Conservation (phyloP, 352 stramenopile genomes). For the Phytopythium chamaehyphon region DNA sequence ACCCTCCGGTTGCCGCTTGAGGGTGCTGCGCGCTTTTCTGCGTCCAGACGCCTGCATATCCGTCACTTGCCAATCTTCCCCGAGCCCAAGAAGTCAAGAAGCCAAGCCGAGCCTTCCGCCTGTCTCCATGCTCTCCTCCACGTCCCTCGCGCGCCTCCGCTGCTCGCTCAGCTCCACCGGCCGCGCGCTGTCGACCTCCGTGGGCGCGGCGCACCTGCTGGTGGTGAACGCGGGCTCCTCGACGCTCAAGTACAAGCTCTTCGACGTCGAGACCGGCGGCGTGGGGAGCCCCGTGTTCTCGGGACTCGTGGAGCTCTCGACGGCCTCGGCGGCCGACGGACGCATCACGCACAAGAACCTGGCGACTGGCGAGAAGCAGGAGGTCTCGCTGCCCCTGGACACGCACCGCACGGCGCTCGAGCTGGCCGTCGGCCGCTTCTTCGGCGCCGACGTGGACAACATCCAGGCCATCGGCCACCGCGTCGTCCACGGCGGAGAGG, state of each 20-base stretch:
- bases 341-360: conserved; percentile 68
- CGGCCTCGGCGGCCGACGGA: conserved; percentile 44
- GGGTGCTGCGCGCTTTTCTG: too few species aligned
- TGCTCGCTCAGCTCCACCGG: conserved; percentile 8
- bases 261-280: conserved; percentile 29
- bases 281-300: conserved; percentile 63
- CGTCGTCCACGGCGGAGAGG: conserved; percentile 84
- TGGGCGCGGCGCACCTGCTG: conserved; percentile 32
- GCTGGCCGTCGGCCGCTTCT: conserved; percentile 54
- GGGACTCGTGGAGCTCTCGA: conserved; percentile 76
- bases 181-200: conserved; percentile 24
- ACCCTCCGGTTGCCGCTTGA: too few species aligned
- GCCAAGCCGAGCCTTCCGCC: too few species aligned
- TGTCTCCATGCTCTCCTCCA: conserved; percentile 2
- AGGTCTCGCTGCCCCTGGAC: conserved; percentile 43
- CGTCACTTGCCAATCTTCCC: too few species aligned
- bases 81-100: too few species aligned
- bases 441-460: conserved; percentile 38
- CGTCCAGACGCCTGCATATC: too few species aligned
- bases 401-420: conserved; percentile 61
- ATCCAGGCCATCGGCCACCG: conserved; percentile 83
- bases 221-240: conserved; percentile 81
- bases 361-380: conserved; percentile 38
- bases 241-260: conserved; percentile 87
- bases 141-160: conserved; percentile 15